These are phyloP conservation scores for Megacollybia marginata DNA, from an alignment of 768 basidiomycete species.

Conservation along the genomic window DNA sequence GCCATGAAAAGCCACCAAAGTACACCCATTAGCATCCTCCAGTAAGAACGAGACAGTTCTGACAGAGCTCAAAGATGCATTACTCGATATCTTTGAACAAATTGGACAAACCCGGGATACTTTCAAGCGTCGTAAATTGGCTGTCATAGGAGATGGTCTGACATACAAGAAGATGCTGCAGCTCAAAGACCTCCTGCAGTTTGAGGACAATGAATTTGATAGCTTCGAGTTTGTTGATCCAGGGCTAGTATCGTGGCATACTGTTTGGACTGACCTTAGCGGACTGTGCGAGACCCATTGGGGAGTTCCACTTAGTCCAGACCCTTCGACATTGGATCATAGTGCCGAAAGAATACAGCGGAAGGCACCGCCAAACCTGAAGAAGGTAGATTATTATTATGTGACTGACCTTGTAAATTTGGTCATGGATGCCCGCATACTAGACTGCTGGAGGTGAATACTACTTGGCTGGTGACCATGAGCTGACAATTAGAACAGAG, in stretches of 20 bases:
- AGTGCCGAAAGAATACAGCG: constrained; percentile 4
- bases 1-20: constrained; percentile 3
- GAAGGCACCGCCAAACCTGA: constrained; percentile 6
- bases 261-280: constrained; percentile 12
- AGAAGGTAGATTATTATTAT: constrained; percentile 11
- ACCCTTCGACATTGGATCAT: constrained; percentile 10
- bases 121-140: constrained; percentile 14
- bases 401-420: constrained; percentile 4
- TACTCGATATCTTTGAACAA: constrained; percentile 27
- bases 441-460: constrained; percentile 15
- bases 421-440: constrained; percentile 7
- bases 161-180: constrained; percentile 14
- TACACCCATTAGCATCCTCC: constrained; percentile 22
- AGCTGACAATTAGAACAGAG: too few relatives aligned
- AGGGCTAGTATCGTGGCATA: constrained; percentile 10
- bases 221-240: constrained; percentile 8
- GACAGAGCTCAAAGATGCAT: constrained; percentile 21
- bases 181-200: constrained; percentile 10
- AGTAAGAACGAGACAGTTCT: constrained; percentile 20
- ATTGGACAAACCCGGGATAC: constrained; percentile 17
- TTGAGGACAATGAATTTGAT: constrained; percentile 6
- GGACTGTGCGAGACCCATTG: constrained; percentile 7
- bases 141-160: constrained; percentile 28
- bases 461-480: too few relatives aligned
- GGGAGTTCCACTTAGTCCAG: not conserved